These are phyloP conservation scores for Linum tenue DNA, from an alignment of 345 rosid genomes.

Conservation along the genomic window DNA sequence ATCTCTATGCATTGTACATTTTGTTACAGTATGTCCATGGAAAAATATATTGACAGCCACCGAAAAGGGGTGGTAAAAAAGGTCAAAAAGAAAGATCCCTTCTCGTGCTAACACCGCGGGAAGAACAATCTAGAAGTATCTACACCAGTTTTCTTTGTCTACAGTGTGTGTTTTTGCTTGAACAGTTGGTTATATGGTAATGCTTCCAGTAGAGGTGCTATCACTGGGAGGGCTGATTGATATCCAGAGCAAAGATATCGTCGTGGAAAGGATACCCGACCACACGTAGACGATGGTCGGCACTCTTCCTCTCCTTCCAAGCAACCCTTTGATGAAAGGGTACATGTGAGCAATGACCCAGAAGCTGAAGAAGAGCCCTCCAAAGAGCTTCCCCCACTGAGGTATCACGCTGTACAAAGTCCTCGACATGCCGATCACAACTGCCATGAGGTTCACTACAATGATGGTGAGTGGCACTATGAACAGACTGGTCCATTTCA, in stretches of 20 bases:
- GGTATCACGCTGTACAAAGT: slow-evolving; percentile 75
- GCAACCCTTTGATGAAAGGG: slow-evolving; percentile 70
- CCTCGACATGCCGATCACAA: slow-evolving; percentile 63
- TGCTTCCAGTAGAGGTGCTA: slow-evolving; percentile 4
- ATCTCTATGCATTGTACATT: neutral
- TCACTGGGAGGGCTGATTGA: slow-evolving; percentile 55
- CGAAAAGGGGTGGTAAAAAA: neutral
- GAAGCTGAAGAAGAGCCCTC: slow-evolving; percentile 75
- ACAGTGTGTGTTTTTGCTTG: neutral
- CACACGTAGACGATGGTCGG: slow-evolving; percentile 79
- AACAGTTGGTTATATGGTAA: neutral
- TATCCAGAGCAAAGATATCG: slow-evolving; percentile 67
- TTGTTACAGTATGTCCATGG: neutral
- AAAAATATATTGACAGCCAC: neutral
- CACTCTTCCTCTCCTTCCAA: slow-evolving; percentile 80
- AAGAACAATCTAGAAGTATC: neutral
- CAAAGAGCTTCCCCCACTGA: slow-evolving; percentile 74
- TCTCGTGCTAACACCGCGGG: neutral
- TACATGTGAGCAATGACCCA: slow-evolving; percentile 91
- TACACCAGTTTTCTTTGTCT: neutral
- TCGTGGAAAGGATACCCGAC: slow-evolving; percentile 68
- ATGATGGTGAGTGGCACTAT: slow-evolving; percentile 76
- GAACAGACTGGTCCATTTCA: slow-evolving; percentile 87
- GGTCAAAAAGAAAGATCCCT: too few species aligned
- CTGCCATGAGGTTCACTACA: slow-evolving; percentile 51